Base-by-base conservation (phyloP, 257 asterid genomes). In the Plantago elongata region DNA sequence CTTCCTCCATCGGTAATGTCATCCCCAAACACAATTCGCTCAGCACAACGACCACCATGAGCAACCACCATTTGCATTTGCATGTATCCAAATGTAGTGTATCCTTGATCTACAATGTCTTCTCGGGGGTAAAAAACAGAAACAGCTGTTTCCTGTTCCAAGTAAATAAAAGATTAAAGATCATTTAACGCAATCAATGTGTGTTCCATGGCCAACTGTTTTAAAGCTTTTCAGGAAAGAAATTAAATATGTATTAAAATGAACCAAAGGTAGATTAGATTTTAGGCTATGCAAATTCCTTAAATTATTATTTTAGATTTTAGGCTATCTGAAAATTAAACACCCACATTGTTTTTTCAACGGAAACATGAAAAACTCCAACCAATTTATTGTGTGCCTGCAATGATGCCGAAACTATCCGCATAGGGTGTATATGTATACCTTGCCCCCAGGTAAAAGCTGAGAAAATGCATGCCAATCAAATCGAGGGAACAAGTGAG, bases 391-490 rank as follows among this genome's bases (percentile, higher is more conserved):
- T 5, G 40, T 34, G 40, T 34, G 7, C 8, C 8, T 34, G 40
- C 8, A 34, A 4, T 34, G 7, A 34, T 1, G 40, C 40, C 2
- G 40, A 34, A 34, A 4, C 40, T 34, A 34, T 7, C 40, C 4
- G 7, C 8, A 34, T 34, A 1, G 4, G 4, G 40, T 34, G 40
- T 34, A 34, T 6, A 34, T 34, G 40, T 44, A 64, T 71, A 92
- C 99, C 91, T 89, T 87, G 74, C 99, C 99, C 46, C 97, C 97
- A 60, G 99, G 99, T 57, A 92, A 83, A 68, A 92, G 90, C 96
- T 92, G 99, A 69, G 99, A 89, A 77, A 92, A 92, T 57, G 99
- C 99, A 79, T 92, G 99, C 99, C 96, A 87, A 76, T 92, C 99
- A 76, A 84, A 92, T 65, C 77, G 81, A 60, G 97, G 97, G 77